These are phyloP conservation scores for Fusarium pseudocircinatum DNA, from an alignment of 2,329 filamentous ascomycete species.

Conservation along the genomic window DNA sequence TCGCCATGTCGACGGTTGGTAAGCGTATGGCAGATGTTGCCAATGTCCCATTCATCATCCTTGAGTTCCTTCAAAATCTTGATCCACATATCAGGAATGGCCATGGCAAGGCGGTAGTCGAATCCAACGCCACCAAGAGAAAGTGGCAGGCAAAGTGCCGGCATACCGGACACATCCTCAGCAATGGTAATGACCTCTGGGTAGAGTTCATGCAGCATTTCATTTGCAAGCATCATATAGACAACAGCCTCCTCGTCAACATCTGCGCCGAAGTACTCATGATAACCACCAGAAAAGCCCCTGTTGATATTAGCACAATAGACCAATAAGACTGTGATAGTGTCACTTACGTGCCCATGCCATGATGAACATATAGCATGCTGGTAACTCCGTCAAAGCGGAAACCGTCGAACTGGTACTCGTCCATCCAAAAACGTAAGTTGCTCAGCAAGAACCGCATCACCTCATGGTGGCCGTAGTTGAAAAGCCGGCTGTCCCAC, in stretches of 20 bases:
- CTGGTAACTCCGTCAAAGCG: constrained; percentile 98
- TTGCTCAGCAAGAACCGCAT: constrained; percentile 96
- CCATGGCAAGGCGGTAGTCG: constrained; percentile 97
- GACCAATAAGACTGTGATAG: not conserved
- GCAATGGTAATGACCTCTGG: constrained; percentile 90
- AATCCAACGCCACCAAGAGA: constrained; percentile 93
- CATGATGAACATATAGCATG: constrained; percentile 96
- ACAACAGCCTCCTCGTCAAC: constrained; percentile 95
- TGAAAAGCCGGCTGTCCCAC: constrained; percentile 97
- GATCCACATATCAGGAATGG: constrained; percentile 98
- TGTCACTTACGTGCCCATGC: constrained; percentile 86
- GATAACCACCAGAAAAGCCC: constrained; percentile 96
- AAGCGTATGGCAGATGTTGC: constrained; percentile 83
- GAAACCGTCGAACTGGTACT: constrained; percentile 96
- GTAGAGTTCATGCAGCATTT: constrained; percentile 92
- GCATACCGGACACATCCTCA: constrained; percentile 98
- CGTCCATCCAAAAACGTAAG: constrained; percentile 98
- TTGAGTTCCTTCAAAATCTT: constrained; percentile 95
- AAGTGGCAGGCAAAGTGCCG: constrained; percentile 88
- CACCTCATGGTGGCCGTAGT: constrained; percentile 95
- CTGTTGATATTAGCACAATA: constrained; percentile 53
- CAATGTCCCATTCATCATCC: constrained; percentile 93
- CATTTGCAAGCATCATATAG: constrained; percentile 96
- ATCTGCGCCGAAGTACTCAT: constrained; percentile 91
- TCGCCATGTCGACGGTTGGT: constrained; percentile 95